These are phyloP conservation scores for Ciborinia camelliae DNA, from an alignment of 2,329 filamentous ascomycete genomes.

Conservation along the genomic window DNA sequence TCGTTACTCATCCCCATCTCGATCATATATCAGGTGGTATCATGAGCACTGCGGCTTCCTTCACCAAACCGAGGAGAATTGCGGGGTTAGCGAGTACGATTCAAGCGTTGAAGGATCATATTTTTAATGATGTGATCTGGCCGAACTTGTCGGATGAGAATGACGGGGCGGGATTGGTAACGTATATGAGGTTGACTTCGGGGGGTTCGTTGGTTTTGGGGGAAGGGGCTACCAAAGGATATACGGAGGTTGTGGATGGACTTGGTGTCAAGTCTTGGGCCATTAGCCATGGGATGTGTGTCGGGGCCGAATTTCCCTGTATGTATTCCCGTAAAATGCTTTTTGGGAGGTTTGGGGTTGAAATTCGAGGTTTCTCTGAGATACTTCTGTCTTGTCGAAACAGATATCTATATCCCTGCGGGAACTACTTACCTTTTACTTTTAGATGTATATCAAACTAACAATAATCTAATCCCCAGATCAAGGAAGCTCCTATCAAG, in stretches of 20 bases:
- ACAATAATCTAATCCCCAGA: background rate
- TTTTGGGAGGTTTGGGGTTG: too few species aligned
- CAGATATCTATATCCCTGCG: background rate
- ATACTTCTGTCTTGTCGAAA: background rate
- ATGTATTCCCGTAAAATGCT: slow-evolving; percentile 44
- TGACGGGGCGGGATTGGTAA: slow-evolving; percentile 86
- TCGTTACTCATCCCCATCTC: slow-evolving; percentile 96
- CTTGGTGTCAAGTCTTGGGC: slow-evolving; percentile 84
- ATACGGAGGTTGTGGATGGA: slow-evolving; percentile 83
- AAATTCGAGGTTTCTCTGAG: background rate
- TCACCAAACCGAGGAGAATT: slow-evolving; percentile 76
- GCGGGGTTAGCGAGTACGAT: slow-evolving; percentile 88
- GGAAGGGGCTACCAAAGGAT: slow-evolving; percentile 75
- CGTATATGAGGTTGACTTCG: slow-evolving; percentile 83
- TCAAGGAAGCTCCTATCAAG: background rate
- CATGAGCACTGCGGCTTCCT: slow-evolving; percentile 84
- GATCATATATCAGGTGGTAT: slow-evolving; percentile 76
- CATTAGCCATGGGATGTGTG: slow-evolving; percentile 87
- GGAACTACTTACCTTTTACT: background rate
- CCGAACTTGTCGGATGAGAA: slow-evolving; percentile 96
- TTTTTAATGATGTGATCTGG: slow-evolving; percentile 98
- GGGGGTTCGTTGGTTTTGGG: slow-evolving; percentile 83
- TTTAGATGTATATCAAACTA: background rate
- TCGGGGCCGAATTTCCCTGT: slow-evolving; percentile 67
- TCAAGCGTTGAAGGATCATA: slow-evolving; percentile 83